These are phyloP conservation scores for Eucalyptus erythrocorys DNA, from an alignment of 345 rosid genomes.

Conservation along the genomic window DNA sequence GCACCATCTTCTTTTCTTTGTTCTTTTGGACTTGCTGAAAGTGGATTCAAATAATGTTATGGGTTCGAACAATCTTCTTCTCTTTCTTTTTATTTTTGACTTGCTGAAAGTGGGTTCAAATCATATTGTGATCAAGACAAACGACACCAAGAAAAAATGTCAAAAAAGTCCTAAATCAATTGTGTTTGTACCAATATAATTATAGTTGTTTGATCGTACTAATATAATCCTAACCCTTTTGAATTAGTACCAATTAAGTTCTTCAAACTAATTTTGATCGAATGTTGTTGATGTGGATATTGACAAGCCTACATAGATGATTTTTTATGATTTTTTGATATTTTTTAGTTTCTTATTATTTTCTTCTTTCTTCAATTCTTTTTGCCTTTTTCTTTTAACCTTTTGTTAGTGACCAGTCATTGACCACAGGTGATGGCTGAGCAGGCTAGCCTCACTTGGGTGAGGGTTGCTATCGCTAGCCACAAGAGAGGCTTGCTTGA, in stretches of 20 bases:
- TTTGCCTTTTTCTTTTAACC: background rate
- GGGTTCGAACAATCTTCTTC: too few relatives aligned
- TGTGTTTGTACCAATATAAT: too few relatives aligned
- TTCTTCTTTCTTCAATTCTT: too few relatives aligned
- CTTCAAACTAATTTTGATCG: accelerated
- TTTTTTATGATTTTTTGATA: too few relatives aligned
- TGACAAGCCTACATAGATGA: background rate
- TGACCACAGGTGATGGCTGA: accelerated
- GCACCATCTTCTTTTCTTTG: background rate
- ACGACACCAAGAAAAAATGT: accelerated
- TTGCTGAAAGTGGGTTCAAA: background rate
- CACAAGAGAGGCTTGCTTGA: background rate
- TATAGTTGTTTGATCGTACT: accelerated
- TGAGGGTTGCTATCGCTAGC: background rate
- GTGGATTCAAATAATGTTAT: background rate
- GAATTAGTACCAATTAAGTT: background rate
- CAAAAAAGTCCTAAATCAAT: too few relatives aligned
- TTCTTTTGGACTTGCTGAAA: too few relatives aligned
- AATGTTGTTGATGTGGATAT: accelerated
- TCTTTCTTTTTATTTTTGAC: background rate
- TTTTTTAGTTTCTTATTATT: too few relatives aligned
- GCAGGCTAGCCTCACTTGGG: background rate
- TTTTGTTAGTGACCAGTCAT: accelerated
- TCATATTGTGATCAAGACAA: background rate
- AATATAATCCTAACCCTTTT: background rate